Evolutionary conservation across 768 basidiomycete species (phyloP).

Genomic region (Russula sp.): DNA sequence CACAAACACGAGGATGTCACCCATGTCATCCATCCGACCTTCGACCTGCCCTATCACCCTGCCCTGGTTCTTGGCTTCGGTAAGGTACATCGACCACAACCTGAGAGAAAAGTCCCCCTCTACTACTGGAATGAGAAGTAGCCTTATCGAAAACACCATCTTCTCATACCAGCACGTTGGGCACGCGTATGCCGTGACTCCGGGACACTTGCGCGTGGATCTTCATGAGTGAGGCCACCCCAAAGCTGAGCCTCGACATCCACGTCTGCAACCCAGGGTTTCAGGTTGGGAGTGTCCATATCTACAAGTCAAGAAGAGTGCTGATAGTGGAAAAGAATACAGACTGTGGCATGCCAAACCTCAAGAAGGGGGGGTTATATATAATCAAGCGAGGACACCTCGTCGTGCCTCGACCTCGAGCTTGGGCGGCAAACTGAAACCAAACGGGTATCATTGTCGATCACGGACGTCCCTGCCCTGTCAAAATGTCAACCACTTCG

Average conservation of each 20-base stretch:
- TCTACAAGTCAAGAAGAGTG: background rate
- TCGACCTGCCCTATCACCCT: background rate
- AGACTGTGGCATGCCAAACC: background rate
- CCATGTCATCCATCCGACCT: background rate
- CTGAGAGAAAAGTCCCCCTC: background rate
- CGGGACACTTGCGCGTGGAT: background rate
- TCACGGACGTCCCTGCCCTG: too few relatives aligned
- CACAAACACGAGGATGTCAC: background rate
- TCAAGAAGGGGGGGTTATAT: background rate
- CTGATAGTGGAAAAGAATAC: background rate
- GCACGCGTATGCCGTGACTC: background rate
- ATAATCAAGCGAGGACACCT: background rate
- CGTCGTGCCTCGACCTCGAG: too few relatives aligned
- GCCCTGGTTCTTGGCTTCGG: background rate
- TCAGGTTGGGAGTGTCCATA: background rate
- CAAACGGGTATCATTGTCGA: background rate
- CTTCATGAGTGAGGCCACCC: background rate
- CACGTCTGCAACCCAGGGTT: background rate
- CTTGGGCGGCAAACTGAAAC: background rate
- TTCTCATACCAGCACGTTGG: background rate
- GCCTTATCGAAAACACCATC: background rate
- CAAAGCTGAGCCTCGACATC: constrained; percentile 4
- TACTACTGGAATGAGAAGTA: background rate
- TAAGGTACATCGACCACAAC: background rate
- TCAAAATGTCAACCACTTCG: too few relatives aligned